Base-by-base conservation (phyloP, 2,329 filamentous ascomycete genomes). In the Pleomassaria siparia region DNA sequence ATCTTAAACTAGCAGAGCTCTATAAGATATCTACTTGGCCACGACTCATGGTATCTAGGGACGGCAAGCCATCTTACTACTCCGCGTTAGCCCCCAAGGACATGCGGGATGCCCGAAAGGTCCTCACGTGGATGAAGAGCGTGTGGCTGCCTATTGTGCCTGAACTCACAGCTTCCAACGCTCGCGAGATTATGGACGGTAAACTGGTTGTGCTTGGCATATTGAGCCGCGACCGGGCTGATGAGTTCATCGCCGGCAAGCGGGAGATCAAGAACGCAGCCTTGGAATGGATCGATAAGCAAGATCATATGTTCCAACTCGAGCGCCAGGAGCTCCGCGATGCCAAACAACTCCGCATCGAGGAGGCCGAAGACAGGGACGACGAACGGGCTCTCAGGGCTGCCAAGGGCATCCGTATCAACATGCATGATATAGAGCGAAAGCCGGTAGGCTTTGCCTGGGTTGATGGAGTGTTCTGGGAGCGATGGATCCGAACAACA, bases 21-120 rank as follows among this genome's bases (percentile, higher is more conserved):
- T 99, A 91, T 80, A 96, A 95, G 79, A 94, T 99, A 62, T 91
- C 88, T 3, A 97, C 92, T 0, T 97, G 91, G 89, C 94, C 94
- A n/a, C 85, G 92, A 46, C 77, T 99, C 35, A 73, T 99, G 50
- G 94, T 96, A 3, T 89, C 89, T 11, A 82, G 94, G 49, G 91
- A 96, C 67, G 91, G 91, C 9, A 86, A 91, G 36, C 87, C 94
- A 30, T 92, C 86, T 1, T 96, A 96, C 72, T 99, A 95, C 70
- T 88, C 85, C 22, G 89, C 88, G 7, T 80, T 96, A 30, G 88
- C 90, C 0, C 94, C 94, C 1, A 83, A 87, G 61, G 91, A 96
- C 60, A 97, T 97, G 89, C 86, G 94, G 49, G 89, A 99, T 63
- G 87, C 87, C 51, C 81, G 85, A 44, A 82, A 85, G 57, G 82